Base-by-base conservation (phyloP, 768 basidiomycete genomes). In the Leccinum boreale region DNA sequence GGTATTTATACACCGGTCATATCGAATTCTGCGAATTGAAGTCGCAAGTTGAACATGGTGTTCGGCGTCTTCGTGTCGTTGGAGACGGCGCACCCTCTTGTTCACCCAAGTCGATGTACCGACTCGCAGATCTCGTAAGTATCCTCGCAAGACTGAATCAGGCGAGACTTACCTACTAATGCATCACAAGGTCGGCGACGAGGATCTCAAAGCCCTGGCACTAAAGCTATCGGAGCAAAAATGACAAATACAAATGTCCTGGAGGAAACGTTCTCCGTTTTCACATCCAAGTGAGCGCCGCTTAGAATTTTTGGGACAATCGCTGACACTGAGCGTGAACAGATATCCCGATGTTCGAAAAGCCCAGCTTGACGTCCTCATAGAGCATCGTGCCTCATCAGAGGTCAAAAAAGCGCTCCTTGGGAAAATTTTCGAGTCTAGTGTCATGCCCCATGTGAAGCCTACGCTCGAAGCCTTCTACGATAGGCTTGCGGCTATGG, bases 61-160 rank as follows among this genome's bases (percentile, higher is more conserved):
- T 15, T 49, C 36, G 12, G 5, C 42, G 12, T 17, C 10, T 46
- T n/a, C 51, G 46, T 6, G 24, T 33, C 17, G 1, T 36, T 39
- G 31, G 53, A 44, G 58, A 55, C 12, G 48, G 39, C 3, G 52
- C 56, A 26, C 63, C 63, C 2, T 36, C 53, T 8, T 74, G 73
- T 53, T 74, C 73, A 17, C 73, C 74, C 14, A 74, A 74, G 64
- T 75, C 74, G 0, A 74, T 75, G 70, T 74, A 74, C 31, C 72
- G 70, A 50, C 55, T 75, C 1, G 72, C 74, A 7, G 53, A 64
- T n/a, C 70, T 73, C 36, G 74, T 72, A 36, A 58, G 68, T 2
- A 17, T 53, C 9, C 9, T 21, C 11, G 28, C n/a, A 5, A n/a
- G 4, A 31, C 28, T 5, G 26, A 17, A 15, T 44, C 1, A 17